A percentile compares a stretch with the other conserved stretches of the same genome.
Evolutionary conservation across 768 basidiomycete species (phyloP).

Genomic region (Lactarius pseudohatsudake): DNA sequence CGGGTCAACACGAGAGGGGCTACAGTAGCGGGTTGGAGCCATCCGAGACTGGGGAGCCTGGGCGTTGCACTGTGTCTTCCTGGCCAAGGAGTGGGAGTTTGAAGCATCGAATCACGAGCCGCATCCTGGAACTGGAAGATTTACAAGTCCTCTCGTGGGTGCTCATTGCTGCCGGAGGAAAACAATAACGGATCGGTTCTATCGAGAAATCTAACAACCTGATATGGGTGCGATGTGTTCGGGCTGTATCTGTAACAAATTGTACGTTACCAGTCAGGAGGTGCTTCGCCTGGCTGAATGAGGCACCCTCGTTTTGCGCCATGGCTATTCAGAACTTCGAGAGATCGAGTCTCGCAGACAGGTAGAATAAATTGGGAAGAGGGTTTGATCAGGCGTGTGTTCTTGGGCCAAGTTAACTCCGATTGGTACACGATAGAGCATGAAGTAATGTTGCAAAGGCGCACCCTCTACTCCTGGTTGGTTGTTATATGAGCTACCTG

Average conservation of each 20-base stretch:
- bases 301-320: background rate
- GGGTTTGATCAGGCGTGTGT: constrained; percentile 1
- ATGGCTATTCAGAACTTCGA: background rate
- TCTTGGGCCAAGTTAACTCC: constrained; percentile 11
- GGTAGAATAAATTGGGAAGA: background rate
- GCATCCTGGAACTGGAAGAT: background rate
- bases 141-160: too few relatives aligned
- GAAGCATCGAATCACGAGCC: background rate
- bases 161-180: background rate
- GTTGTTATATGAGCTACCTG: background rate
- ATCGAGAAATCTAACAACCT: background rate
- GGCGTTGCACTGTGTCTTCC: background rate
- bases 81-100: background rate
- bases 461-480: background rate
- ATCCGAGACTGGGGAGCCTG: background rate
- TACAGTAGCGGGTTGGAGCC: background rate
- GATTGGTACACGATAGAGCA: constrained; percentile 7
- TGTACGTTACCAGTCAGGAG: constrained; percentile 2
- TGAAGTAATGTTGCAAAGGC: background rate
- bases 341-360: background rate
- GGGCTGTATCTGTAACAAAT: background rate
- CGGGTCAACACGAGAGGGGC: background rate
- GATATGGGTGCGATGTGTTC: too few relatives aligned
- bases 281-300: background rate
- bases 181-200: constrained; percentile 2